Evolutionary conservation across 1,139 yeast species (phyloP).

Genomic region (Magnusiomyces starmeri): DNA sequence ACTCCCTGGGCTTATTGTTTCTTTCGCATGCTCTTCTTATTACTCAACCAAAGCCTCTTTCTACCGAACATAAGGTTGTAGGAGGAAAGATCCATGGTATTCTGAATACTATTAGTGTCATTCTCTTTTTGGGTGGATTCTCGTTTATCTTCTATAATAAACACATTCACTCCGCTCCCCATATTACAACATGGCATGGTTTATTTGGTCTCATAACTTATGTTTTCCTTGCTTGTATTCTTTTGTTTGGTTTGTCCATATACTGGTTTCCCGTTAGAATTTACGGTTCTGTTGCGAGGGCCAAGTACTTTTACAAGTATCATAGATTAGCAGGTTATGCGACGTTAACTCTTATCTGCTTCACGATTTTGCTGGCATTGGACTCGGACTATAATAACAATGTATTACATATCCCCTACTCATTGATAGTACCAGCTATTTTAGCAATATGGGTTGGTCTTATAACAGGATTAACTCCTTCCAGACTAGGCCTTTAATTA

Average conservation of each 20-base stretch:
- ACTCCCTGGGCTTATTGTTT: constrained; percentile 21
- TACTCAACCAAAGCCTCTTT: constrained; percentile 23
- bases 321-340: constrained; percentile 29
- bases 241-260: constrained; percentile 25
- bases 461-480: constrained; percentile 4
- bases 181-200: constrained; percentile 30
- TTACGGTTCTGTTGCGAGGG: constrained; percentile 26
- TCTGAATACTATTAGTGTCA: constrained; percentile 21
- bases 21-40: constrained; percentile 23
- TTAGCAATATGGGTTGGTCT: constrained; percentile 7
- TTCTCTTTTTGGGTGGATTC: constrained; percentile 21
- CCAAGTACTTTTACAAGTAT: constrained; percentile 28
- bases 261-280: constrained; percentile 26
- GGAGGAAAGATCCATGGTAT: constrained; percentile 29
- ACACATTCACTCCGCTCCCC: constrained; percentile 23
- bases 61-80: constrained; percentile 23
- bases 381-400: constrained; percentile 26
- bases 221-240: constrained; percentile 17
- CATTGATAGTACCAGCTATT: constrained; percentile 18
- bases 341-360: constrained; percentile 19
- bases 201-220: constrained; percentile 26
- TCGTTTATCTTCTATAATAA: constrained; percentile 26
- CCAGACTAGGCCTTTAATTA: constrained; percentile 2
- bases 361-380: constrained; percentile 26
- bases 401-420: constrained; percentile 21